These are phyloP conservation scores for Cystobasidium ongulense DNA, from an alignment of 768 basidiomycete genomes.

Conservation along the genomic window DNA sequence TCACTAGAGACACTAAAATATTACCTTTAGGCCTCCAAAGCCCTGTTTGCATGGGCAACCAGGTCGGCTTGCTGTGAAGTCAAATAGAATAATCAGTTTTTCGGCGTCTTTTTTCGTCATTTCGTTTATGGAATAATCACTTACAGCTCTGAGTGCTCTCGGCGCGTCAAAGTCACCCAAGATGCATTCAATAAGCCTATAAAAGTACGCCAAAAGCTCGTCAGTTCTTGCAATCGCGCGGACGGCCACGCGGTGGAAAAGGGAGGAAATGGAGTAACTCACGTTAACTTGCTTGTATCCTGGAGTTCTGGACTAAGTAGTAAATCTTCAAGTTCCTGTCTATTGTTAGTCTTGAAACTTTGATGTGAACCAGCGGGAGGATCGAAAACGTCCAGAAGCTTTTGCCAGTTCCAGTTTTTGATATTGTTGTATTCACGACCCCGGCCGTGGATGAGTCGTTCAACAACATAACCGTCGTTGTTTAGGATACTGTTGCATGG, in stretches of 20 bases:
- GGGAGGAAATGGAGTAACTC: no score
- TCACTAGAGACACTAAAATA: no score
- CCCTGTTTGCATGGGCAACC: conserved; percentile 25
- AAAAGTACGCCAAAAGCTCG: not conserved
- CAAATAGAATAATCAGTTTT: not conserved
- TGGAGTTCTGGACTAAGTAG: conserved; percentile 1
- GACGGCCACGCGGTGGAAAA: no score
- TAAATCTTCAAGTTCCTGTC: conserved; percentile 21
- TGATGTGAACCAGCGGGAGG: conserved; percentile 13
- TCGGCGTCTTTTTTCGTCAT: not conserved
- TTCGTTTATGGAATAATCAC: not conserved
- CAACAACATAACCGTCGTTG: conserved; percentile 26
- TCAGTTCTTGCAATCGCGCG: no score
- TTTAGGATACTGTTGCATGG: not conserved
- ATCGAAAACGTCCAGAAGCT: conserved; percentile 1
- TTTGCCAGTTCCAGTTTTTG: conserved; percentile 19
- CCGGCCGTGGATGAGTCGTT: conserved; percentile 17
- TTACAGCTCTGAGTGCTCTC: conserved; percentile 12
- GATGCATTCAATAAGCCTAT: conserved; percentile 22
- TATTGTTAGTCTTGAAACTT: conserved; percentile 6
- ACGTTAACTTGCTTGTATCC: conserved; percentile 23
- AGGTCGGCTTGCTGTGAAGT: conserved; percentile 25
- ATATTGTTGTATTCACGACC: conserved; percentile 21
- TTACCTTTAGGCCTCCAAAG: not conserved
- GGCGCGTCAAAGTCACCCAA: conserved; percentile 15